phyloP scores from a whole-genome alignment of 2,329 filamentous ascomycete species.

The Thielaviopsis punctulata region DNA sequence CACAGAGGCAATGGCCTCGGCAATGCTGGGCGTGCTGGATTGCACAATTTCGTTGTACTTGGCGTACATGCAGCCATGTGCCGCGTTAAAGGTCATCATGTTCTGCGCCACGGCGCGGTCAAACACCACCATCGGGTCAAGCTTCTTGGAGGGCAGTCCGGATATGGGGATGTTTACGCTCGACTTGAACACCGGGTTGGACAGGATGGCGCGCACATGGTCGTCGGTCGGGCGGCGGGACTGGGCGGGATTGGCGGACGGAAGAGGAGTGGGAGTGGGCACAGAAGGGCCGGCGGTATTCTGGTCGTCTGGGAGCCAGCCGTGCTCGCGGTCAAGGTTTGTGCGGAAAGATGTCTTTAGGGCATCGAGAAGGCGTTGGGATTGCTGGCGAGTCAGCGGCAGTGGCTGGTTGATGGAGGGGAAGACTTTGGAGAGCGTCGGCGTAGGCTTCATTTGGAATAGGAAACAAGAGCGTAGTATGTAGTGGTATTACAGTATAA shows the following conservation, averaged over 20 bases:
- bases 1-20: constrained; percentile 22
- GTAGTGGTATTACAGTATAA: not conserved
- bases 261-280: constrained; percentile 7
- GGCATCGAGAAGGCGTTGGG: constrained; percentile 36
- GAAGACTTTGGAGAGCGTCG: constrained; percentile 19
- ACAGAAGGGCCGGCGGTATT: constrained; percentile 2
- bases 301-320: constrained; percentile 22
- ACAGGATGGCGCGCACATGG: constrained; percentile 39
- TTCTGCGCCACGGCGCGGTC: constrained; percentile 36
- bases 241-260: constrained; percentile 6
- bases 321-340: constrained; percentile 41
- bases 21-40: constrained; percentile 19
- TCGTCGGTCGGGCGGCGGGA: constrained; percentile 26
- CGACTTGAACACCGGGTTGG: constrained; percentile 36
- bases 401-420: constrained; percentile 34
- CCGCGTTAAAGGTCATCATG: constrained; percentile 36
- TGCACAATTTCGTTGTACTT: constrained; percentile 26
- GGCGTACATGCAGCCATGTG: constrained; percentile 34
- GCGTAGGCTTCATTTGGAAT: constrained; percentile 5
- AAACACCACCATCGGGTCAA: constrained; percentile 36
- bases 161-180: constrained; percentile 15
- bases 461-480: not conserved
- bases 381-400: constrained; percentile 31
- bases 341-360: constrained; percentile 40
- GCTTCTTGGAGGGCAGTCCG: constrained; percentile 14